These are phyloP conservation scores for Mortierella sp. DNA, from an alignment of 371 early-diverging fungal genomes.

Conservation along the genomic window DNA sequence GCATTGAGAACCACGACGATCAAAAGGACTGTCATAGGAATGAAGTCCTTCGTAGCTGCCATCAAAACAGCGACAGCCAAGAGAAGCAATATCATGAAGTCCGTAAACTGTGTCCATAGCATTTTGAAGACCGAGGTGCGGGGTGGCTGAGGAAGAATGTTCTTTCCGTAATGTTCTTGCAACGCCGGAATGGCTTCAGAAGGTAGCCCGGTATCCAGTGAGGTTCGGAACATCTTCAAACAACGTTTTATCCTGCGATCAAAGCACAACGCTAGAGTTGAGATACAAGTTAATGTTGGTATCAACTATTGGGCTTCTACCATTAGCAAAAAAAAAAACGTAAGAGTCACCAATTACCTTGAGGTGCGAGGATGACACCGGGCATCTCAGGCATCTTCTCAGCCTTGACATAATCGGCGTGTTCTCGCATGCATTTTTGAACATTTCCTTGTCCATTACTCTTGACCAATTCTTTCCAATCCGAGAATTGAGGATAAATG, in stretches of 20 bases:
- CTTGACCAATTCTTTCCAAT: constrained; percentile 92
- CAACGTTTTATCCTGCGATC: constrained; percentile 82
- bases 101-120: constrained; percentile 88
- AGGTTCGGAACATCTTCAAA: constrained; percentile 87
- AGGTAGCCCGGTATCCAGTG: constrained; percentile 76
- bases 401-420: constrained; percentile 56
- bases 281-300: not conserved
- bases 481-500: constrained; percentile 77
- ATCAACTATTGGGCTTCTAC: not conserved
- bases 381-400: constrained; percentile 65
- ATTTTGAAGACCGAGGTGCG: constrained; percentile 81
- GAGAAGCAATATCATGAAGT: constrained; percentile 92
- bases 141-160: constrained; percentile 84
- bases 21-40: constrained; percentile 75
- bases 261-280: constrained; percentile 80
- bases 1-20: constrained; percentile 82
- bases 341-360: constrained; percentile 44
- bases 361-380: constrained; percentile 66
- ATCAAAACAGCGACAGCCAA: constrained; percentile 83
- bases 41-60: constrained; percentile 80
- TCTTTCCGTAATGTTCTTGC: constrained; percentile 85
- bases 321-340: not conserved
- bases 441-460: constrained; percentile 81
- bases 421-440: constrained; percentile 71
- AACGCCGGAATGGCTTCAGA: constrained; percentile 65